Evolutionary conservation across 169 alveolate genomes (phyloP).

Genomic region (Eimeria nieschulzi): DNA sequence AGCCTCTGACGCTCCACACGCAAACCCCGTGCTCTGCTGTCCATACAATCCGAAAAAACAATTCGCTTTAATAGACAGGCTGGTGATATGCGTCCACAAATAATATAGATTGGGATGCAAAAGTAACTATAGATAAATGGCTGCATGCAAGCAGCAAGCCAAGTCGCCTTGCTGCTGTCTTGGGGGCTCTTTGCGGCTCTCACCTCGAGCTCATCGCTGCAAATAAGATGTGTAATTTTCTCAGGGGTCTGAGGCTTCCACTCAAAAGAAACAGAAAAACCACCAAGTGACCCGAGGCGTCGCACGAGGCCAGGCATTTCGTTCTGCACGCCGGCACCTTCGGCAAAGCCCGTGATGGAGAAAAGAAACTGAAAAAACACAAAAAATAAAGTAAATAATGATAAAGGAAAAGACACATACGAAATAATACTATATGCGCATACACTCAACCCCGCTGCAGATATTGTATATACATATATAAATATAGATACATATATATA

Average conservation of each 20-base stretch:
- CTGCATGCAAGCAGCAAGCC: no score
- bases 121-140: no score
- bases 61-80: no score
- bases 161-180: no score
- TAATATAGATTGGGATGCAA: no score
- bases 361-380: constrained; percentile 17
- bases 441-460: no score
- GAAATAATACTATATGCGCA: no score
- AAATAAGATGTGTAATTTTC: constrained; percentile 44
- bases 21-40: not conserved
- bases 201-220: constrained; percentile 49
- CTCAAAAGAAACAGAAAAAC: constrained; percentile 19
- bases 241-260: constrained; percentile 56
- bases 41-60: no score
- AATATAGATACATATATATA: no score
- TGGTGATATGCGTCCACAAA: no score
- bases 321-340: constrained; percentile 58
- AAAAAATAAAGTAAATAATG: not conserved
- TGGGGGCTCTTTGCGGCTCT: not conserved
- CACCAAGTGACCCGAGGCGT: constrained; percentile 29
- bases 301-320: constrained; percentile 46
- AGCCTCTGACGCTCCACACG: constrained; percentile 27
- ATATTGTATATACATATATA: no score
- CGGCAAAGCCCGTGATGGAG: constrained; percentile 56
- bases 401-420: not conserved